A percentile compares a stretch with the other conserved stretches of the same genome.
These are phyloP conservation scores for Arthroderma sp. DNA, from an alignment of 2,329 filamentous ascomycete species.

Conservation along the genomic window DNA sequence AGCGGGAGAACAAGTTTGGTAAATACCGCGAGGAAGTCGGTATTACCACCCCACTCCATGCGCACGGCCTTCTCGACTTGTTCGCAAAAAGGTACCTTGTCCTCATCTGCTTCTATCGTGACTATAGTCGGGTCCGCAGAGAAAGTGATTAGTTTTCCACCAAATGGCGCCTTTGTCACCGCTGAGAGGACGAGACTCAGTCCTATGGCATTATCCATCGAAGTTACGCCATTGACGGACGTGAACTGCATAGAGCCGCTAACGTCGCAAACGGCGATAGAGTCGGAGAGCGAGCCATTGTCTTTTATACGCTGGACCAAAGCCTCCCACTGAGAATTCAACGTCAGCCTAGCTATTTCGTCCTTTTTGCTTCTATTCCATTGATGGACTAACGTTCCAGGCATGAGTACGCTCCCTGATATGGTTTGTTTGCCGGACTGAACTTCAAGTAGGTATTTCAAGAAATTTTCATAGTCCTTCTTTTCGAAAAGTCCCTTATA, in stretches of 20 bases:
- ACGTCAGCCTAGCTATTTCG: not conserved
- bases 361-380: constrained; percentile 16
- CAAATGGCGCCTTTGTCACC: constrained; percentile 42
- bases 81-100: constrained; percentile 24
- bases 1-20: constrained; percentile 43
- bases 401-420: constrained; percentile 45
- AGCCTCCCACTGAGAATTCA: constrained; percentile 45
- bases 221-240: constrained; percentile 37
- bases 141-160: constrained; percentile 47
- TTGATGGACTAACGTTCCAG: constrained; percentile 38
- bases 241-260: constrained; percentile 42
- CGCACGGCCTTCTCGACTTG: constrained; percentile 29
- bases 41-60: constrained; percentile 34
- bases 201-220: constrained; percentile 45
- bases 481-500: constrained; percentile 40
- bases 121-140: constrained; percentile 32
- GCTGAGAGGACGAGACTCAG: constrained; percentile 46
- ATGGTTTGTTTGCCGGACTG: constrained; percentile 39
- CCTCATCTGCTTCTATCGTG: constrained; percentile 20
- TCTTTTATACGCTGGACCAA: constrained; percentile 48
- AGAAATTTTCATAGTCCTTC: constrained; percentile 42
- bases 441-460: constrained; percentile 40
- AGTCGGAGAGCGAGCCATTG: constrained; percentile 41
- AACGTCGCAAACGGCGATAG: constrained; percentile 48
- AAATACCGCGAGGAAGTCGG: constrained; percentile 46